Evolutionary conservation across 371 early-diverging fungal genomes (phyloP).

Genomic region (Sporodiniella umbellata): DNA sequence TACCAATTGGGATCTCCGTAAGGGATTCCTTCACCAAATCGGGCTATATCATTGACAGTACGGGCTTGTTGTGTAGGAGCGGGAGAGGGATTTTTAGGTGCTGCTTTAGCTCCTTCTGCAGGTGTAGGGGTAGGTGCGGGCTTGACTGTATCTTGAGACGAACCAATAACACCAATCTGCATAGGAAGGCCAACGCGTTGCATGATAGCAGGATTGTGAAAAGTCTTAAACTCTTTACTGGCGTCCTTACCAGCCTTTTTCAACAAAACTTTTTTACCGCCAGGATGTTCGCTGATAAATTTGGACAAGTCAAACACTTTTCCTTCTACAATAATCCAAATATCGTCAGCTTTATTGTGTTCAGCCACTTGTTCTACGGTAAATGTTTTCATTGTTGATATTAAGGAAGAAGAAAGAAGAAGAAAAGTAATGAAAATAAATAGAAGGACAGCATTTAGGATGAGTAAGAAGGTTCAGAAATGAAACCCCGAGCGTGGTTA

Average conservation of each 20-base stretch:
- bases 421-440: background rate
- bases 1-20: constrained; percentile 89
- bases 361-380: constrained; percentile 70
- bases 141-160: no score
- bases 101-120: background rate
- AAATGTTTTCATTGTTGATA: constrained; percentile 31
- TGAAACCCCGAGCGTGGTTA: no score
- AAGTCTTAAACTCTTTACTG: constrained; percentile 83
- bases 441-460: background rate
- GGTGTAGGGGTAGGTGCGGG: constrained; percentile 9
- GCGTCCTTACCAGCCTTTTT: constrained; percentile 88
- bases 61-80: background rate
- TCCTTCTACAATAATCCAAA: constrained; percentile 89
- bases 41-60: constrained; percentile 14
- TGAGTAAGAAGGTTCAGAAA: no score
- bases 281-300: constrained; percentile 76
- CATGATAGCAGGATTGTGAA: constrained; percentile 68
- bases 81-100: background rate
- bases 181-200: constrained; percentile 57
- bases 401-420: background rate
- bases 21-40: constrained; percentile 77
- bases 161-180: constrained; percentile 59
- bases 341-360: constrained; percentile 74
- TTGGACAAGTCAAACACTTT: constrained; percentile 81
- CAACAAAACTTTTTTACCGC: constrained; percentile 66